Evolutionary conservation across 352 stramenopile species (phyloP), one percentile per base, ranked within the genome.

Genomic region (Thalassiosira ordinaria): DNA sequence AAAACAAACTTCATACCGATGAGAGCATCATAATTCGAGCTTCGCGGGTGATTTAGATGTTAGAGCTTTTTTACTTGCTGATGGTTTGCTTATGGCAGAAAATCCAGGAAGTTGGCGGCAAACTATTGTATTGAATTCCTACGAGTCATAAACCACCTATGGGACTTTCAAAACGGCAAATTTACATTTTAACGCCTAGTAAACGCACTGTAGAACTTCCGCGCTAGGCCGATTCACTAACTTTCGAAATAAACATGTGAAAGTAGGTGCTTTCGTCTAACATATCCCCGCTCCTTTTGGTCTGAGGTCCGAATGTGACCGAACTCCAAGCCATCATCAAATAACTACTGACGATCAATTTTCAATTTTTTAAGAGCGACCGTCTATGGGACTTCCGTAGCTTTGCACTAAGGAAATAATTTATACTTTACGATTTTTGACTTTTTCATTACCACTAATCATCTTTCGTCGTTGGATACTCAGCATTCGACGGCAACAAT

Each of bases 381-480:
- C 14, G 37, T 46, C 14, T 46, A 46, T 46, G 7, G 14, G 7
- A 46, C 37, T 46, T 46, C 14, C 7, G 7, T 46, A 46, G 14
- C 37, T 46, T 46, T 46, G 37, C 37, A 46, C 37, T 46, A 46
- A 14, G 14, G 37, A 46, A 46, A 46, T 46, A 46, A 46, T 46
- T 46, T 46, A 46, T 14, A 46, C 37, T 14, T 14, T 14, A 46
- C 37, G 14, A 46, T 46, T 46, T 46, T 46, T 46, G 7, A 46
- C 7, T 46, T 46, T 46, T 46, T 46, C 37, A 46, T 14, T 14
- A 46, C 14, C n/a, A n/a, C n/a, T n/a, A n/a, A n/a, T n/a, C n/a
- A n/a, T n/a, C n/a, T n/a, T n/a, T n/a, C n/a, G n/a, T n/a, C n/a
- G n/a, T n/a, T n/a, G n/a, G n/a, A n/a, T n/a, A n/a, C n/a, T n/a